Evolutionary conservation across 1,284 basidiomycete species (phyloP).

Genomic region (Sanghuangporus baumii): DNA sequence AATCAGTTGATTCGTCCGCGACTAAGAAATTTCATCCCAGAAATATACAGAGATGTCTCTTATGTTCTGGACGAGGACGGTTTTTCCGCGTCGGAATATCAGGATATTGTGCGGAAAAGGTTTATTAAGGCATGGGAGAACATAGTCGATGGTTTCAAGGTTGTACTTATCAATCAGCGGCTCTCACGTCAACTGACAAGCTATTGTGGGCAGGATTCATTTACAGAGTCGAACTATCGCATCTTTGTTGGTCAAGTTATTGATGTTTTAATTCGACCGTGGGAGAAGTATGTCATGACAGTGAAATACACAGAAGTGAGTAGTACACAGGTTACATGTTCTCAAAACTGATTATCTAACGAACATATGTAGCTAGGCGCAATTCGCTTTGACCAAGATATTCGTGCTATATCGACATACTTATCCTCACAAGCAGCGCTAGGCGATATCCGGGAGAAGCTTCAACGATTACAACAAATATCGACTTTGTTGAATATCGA

Average conservation of each 20-base stretch:
- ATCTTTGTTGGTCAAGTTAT: conserved; percentile 80
- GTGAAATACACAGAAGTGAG: conserved; percentile 84
- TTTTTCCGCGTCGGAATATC: conserved; percentile 79
- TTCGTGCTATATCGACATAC: conserved; percentile 79
- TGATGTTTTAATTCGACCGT: conserved; percentile 84
- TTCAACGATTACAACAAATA: conserved; percentile 88
- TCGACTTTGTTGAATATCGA: conserved; percentile 91
- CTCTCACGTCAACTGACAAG: neutral
- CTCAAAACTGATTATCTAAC: conserved; percentile 1
- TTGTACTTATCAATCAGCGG: conserved; percentile 24
- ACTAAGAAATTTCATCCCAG: conserved; percentile 75
- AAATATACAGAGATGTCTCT: conserved; percentile 85
- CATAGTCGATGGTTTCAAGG: conserved; percentile 82
- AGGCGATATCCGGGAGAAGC: conserved; percentile 88
- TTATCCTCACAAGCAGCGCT: conserved; percentile 83
- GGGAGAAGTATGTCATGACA: conserved; percentile 83
- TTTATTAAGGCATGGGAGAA: conserved; percentile 86
- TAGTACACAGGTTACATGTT: neutral
- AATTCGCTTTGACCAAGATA: conserved; percentile 91
- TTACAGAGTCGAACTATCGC: conserved; percentile 87
- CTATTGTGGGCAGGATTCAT: conserved; percentile 51
- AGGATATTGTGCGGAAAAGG: conserved; percentile 82
- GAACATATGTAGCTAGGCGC: conserved; percentile 73
- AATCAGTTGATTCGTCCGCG: conserved; percentile 87
- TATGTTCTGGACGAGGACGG: conserved; percentile 88